phyloP scores from a whole-genome alignment of 1,284 basidiomycete species.

The Tilletiaria anomala region DNA sequence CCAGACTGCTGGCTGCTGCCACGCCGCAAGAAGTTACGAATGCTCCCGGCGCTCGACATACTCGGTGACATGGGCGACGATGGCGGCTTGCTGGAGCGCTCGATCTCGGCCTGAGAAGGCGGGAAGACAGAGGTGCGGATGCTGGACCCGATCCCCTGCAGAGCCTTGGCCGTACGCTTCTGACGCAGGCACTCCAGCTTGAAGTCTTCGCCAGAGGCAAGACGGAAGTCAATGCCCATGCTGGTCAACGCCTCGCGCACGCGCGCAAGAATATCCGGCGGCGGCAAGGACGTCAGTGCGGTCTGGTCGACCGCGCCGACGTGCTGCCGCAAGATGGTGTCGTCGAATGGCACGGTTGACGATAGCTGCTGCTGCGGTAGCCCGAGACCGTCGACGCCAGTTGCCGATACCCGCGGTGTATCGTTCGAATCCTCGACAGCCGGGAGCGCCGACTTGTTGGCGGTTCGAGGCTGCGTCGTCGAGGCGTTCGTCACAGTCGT shows the following conservation, averaged over 20 bases:
- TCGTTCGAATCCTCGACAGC: too few relatives aligned
- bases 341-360: constrained; percentile 43
- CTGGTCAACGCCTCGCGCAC: constrained; percentile 61
- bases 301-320: constrained; percentile 84
- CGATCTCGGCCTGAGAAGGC: constrained; percentile 26
- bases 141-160: constrained; percentile 21
- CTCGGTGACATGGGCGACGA: constrained; percentile 8
- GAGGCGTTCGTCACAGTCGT: constrained; percentile 1
- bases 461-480: constrained; percentile 4
- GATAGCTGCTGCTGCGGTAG: constrained; percentile 28
- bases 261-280: constrained; percentile 73
- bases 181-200: constrained; percentile 34
- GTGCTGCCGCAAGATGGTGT: constrained; percentile 60
- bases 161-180: constrained; percentile 28
- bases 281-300: constrained; percentile 69
- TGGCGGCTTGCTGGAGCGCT: constrained; percentile 10
- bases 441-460: constrained; percentile 19
- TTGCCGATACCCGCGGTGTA: too few relatives aligned
- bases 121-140: constrained; percentile 30
- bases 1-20: constrained; percentile 9
- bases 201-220: constrained; percentile 60
- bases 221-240: constrained; percentile 80
- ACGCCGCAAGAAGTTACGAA: constrained; percentile 24
- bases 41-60: constrained; percentile 8
- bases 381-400: constrained; percentile 25